Conservation (phyloP, 1,139 yeast genomes). For the Pichia cactophila region DNA sequence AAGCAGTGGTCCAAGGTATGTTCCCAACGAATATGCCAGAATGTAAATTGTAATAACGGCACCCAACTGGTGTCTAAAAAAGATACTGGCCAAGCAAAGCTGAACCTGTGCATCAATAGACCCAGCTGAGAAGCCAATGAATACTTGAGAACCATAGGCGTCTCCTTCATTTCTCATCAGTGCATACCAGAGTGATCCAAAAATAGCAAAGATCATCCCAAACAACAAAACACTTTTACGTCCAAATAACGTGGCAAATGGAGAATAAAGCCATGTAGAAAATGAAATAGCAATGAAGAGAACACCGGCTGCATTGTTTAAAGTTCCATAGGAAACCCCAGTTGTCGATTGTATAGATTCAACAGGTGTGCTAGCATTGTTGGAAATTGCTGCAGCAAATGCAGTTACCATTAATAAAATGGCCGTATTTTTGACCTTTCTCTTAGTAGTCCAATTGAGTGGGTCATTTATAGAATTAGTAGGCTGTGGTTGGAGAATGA, state of each 20-base stretch:
- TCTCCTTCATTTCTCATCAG: constrained; percentile 27
- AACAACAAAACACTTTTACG: constrained; percentile 30
- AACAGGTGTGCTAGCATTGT: constrained; percentile 34
- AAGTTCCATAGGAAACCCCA: constrained; percentile 31
- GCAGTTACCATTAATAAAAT: constrained; percentile 27
- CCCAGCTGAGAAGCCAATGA: constrained; percentile 32
- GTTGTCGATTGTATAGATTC: constrained; percentile 31
- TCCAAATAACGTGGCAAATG: constrained; percentile 32
- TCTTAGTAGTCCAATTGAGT: constrained; percentile 34
- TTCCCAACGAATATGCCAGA: constrained; percentile 34
- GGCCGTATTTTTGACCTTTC: constrained; percentile 19
- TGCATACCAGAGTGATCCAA: constrained; percentile 35
- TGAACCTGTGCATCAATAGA: constrained; percentile 36
- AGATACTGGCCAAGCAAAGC: constrained; percentile 31
- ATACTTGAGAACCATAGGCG: constrained; percentile 33
- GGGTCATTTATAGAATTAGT: constrained; percentile 73
- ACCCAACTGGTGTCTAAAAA: constrained; percentile 35
- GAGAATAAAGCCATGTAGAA: constrained; percentile 32
- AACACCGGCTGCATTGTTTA: constrained; percentile 36
- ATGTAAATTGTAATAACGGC: constrained; percentile 35
- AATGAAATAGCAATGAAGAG: constrained; percentile 31
- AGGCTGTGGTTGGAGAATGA: constrained; percentile 67
- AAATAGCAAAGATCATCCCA: constrained; percentile 28
- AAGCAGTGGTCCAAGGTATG: constrained; percentile 33
- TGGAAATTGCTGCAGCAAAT: constrained; percentile 33